Percentiles rank a stretch among this genome's conserved stretches.
phyloP scores from a whole-genome alignment of 257 asterid species.

The Penstemon barbatus region DNA sequence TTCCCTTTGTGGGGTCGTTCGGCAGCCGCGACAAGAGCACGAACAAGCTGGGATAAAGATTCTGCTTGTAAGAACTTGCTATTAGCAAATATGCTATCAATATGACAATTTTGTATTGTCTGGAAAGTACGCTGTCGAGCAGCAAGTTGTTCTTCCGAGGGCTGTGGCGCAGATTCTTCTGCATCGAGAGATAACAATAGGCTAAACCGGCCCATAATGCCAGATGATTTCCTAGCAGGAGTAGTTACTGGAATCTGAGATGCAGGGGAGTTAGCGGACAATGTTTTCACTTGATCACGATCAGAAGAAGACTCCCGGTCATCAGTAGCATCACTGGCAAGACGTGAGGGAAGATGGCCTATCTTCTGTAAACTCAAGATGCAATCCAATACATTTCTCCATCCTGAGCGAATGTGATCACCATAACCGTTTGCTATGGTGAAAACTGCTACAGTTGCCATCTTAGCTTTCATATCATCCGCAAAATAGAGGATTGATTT shows the following conservation, averaged over 20 bases:
- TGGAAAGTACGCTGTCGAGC: conserved; percentile 72
- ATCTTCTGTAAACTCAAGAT: conserved; percentile 78
- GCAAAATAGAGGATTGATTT: conserved; percentile 68
- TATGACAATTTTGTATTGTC: conserved; percentile 74
- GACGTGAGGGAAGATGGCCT: conserved; percentile 88
- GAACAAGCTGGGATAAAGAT: conserved; percentile 77
- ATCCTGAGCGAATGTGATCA: conserved; percentile 76
- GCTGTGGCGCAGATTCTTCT: conserved; percentile 78
- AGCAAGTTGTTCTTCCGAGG: conserved; percentile 79
- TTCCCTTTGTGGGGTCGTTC: conserved; percentile 61
- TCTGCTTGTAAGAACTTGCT: conserved; percentile 89
- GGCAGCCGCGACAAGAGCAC: conserved; percentile 71
- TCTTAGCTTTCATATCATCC: conserved; percentile 73
- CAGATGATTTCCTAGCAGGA: conserved; percentile 73
- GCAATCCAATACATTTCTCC: conserved; percentile 93
- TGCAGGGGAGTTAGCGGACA: conserved; percentile 41
- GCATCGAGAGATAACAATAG: conserved; percentile 74
- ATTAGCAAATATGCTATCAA: conserved; percentile 83
- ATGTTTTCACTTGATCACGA: conserved; percentile 42
- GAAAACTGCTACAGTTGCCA: conserved; percentile 83
- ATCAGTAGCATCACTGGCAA: conserved; percentile 78
- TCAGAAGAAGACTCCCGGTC: conserved; percentile 58
- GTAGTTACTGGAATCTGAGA: conserved; percentile 40
- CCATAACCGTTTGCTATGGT: conserved; percentile 80
- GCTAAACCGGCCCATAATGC: conserved; percentile 86